phyloP scores from a whole-genome alignment of 345 rosid species.

The Euphorbia peplus region DNA sequence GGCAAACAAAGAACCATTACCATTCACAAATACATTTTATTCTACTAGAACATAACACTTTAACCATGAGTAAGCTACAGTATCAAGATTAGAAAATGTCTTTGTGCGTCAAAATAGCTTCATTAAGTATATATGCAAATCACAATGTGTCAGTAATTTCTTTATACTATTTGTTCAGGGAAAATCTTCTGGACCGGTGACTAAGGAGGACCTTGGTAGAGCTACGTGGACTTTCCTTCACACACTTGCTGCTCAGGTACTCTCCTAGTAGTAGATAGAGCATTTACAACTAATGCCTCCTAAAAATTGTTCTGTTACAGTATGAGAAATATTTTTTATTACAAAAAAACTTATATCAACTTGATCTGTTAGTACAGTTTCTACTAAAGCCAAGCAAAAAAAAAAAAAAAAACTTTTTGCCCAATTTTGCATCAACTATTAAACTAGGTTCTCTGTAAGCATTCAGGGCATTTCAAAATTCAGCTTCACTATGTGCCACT shows the following conservation, averaged over 20 bases:
- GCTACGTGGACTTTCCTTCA: conserved; percentile 96
- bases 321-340: neutral
- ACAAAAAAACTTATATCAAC: neutral
- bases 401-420: neutral
- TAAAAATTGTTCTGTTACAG: neutral
- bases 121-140: neutral
- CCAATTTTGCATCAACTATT: neutral
- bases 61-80: neutral
- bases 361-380: neutral
- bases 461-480: neutral
- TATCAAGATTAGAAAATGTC: neutral
- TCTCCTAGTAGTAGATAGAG: conserved; percentile 3
- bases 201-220: conserved; percentile 91
- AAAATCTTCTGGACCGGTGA: conserved; percentile 64
- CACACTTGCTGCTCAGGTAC: conserved; percentile 94
- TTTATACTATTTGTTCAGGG: conserved; percentile 28
- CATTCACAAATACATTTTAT: neutral
- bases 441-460: neutral
- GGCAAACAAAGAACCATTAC: neutral
- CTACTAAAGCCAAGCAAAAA: neutral
- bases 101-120: too few species aligned
- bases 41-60: neutral
- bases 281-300: neutral
- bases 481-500: neutral
- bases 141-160: neutral